phyloP scores from a whole-genome alignment of 805 yeast species.

The Schwanniomyces occidentalis region DNA sequence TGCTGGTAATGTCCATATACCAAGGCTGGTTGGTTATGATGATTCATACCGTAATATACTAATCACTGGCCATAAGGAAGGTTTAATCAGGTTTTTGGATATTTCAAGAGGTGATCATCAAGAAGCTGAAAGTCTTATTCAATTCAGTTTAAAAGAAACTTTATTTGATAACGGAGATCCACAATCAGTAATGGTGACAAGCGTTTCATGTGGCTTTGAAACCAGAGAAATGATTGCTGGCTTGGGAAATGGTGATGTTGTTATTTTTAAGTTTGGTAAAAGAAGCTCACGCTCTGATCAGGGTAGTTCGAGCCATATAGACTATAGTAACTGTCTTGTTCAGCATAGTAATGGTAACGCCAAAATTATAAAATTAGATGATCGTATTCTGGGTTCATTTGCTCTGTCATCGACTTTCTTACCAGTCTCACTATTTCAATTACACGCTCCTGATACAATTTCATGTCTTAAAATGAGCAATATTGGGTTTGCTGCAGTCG shows the following conservation, averaged over 20 bases:
- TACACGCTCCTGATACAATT: conserved; percentile 44
- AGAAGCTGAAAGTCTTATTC: conserved; percentile 31
- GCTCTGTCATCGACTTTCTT: conserved; percentile 31
- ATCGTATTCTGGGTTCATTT: conserved; percentile 49
- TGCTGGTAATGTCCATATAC: conserved; percentile 21
- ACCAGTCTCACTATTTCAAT: conserved; percentile 31
- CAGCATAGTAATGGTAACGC: conserved; percentile 37
- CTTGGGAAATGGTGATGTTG: conserved; percentile 67
- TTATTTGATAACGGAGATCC: conserved; percentile 28
- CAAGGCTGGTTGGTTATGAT: conserved; percentile 32
- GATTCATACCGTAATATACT: conserved; percentile 49
- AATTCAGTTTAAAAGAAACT: conserved; percentile 34
- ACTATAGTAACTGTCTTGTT: conserved; percentile 28
- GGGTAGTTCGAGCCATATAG: conserved; percentile 13
- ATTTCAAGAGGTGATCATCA: conserved; percentile 68
- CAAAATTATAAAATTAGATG: conserved; percentile 49
- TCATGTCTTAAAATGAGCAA: conserved; percentile 67
- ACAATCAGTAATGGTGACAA: conserved; percentile 46
- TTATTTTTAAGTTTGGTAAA: conserved; percentile 68
- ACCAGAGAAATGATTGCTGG: conserved; percentile 76
- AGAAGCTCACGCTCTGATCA: conserved; percentile 8
- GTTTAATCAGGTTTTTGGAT: conserved; percentile 81
- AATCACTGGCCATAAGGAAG: conserved; percentile 85
- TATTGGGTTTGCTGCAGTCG: conserved; percentile 82
- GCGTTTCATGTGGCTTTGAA: conserved; percentile 74